Conservation (phyloP, 139 green algal genomes). For the Coelastrella sp. region DNA sequence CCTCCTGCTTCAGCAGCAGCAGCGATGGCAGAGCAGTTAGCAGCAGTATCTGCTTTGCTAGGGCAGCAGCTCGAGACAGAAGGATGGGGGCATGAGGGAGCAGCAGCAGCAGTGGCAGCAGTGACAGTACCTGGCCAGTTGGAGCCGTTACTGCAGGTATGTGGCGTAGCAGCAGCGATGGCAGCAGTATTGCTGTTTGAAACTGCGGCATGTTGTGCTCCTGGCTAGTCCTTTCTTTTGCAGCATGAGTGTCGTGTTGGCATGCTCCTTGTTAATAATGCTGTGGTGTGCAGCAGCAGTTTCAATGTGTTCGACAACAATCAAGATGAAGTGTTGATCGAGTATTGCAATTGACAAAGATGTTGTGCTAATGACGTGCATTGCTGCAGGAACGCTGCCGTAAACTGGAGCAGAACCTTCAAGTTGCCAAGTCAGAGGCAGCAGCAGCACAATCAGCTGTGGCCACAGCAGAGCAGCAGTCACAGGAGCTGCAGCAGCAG, state of each 20-base stretch:
- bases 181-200: neutral
- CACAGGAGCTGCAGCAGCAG: conserved; percentile 20
- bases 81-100: conserved; percentile 16
- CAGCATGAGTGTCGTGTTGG: too few relatives aligned
- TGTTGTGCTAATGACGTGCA: neutral
- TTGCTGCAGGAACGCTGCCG: conserved; percentile 24
- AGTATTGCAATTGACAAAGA: neutral
- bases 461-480: neutral
- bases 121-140: neutral
- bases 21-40: conserved; percentile 33
- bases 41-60: conserved; percentile 21
- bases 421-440: conserved; percentile 19
- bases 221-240: too few relatives aligned
- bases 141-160: conserved; percentile 26
- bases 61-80: conserved; percentile 36
- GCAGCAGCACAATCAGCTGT: neutral
- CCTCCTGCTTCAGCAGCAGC: conserved; percentile 13
- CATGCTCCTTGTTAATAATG: too few relatives aligned
- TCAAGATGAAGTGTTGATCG: too few relatives aligned
- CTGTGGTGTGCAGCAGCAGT: too few relatives aligned
- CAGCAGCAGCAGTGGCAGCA: conserved; percentile 28
- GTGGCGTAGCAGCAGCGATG: neutral
- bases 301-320: too few relatives aligned
- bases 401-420: neutral
- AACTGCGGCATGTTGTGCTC: too few relatives aligned